Evolutionary conservation across 164 flowering plant species (phyloP).

Genomic region (Vitis amurensis): DNA sequence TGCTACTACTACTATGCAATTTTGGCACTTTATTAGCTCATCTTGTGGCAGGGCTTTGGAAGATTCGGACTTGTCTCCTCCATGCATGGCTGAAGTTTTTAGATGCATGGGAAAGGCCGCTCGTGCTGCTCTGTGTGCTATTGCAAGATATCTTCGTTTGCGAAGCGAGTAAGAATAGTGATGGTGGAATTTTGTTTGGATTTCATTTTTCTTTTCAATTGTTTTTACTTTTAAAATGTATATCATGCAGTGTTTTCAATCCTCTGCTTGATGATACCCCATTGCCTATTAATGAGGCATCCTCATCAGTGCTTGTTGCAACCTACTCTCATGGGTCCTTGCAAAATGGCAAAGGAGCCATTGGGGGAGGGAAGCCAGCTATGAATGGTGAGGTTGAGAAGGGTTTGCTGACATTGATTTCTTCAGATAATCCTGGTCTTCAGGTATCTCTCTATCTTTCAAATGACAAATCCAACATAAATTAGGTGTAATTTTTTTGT

Average conservation of each 20-base stretch:
- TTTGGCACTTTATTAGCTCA: neutral
- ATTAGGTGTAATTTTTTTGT: neutral
- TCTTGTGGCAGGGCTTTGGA: slow-evolving; percentile 66
- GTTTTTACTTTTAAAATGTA: slow-evolving; percentile 5
- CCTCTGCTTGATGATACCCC: slow-evolving; percentile 91
- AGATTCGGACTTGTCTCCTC: slow-evolving; percentile 86
- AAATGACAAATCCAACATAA: neutral
- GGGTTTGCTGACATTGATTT: slow-evolving; percentile 80
- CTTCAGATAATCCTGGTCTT: slow-evolving; percentile 75
- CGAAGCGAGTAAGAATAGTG: slow-evolving; percentile 74
- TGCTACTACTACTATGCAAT: neutral
- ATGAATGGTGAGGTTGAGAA: slow-evolving; percentile 73
- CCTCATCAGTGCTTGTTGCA: slow-evolving; percentile 87
- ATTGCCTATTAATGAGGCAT: slow-evolving; percentile 70
- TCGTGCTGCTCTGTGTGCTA: slow-evolving; percentile 76
- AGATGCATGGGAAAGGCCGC: slow-evolving; percentile 90
- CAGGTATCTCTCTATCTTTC: slow-evolving; percentile 50
- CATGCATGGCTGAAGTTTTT: slow-evolving; percentile 82
- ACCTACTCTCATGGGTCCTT: slow-evolving; percentile 47
- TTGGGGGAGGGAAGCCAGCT: slow-evolving; percentile 64
- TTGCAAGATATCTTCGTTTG: slow-evolving; percentile 89
- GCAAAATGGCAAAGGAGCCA: slow-evolving; percentile 65
- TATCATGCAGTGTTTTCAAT: slow-evolving; percentile 66
- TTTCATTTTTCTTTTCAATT: slow-evolving; percentile 1
- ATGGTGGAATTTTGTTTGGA: slow-evolving; percentile 1